Conservation (phyloP, 2,329 filamentous ascomycete genomes). For the Cladobotryum mycophilum region DNA sequence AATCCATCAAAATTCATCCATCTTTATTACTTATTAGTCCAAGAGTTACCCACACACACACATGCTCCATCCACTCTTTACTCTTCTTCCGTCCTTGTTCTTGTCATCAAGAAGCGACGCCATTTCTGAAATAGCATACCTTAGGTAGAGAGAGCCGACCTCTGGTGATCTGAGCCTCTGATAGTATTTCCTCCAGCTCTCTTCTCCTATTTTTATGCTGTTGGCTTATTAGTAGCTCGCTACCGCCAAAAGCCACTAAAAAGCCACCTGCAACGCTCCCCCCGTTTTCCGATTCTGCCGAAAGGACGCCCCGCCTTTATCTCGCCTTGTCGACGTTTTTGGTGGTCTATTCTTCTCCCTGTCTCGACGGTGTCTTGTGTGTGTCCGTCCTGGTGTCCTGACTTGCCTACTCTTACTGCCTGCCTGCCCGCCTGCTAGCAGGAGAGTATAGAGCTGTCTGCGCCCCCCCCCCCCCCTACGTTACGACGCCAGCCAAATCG, state of each 20-base stretch:
- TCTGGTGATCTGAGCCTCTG: not conserved
- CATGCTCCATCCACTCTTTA: not conserved
- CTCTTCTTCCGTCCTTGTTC: not conserved
- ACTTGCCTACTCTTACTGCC: not conserved
- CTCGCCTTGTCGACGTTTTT: too few species aligned
- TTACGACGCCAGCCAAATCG: slow-evolving; percentile 1
- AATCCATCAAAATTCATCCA: not conserved
- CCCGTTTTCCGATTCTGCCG: not conserved
- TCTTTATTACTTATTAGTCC: not conserved
- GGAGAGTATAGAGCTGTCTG: not conserved
- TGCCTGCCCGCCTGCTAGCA: not conserved
- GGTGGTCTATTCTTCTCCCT: too few species aligned
- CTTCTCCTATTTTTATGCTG: not conserved
- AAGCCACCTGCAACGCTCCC: not conserved
- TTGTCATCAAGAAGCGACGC: not conserved
- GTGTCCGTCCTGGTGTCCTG: too few species aligned
- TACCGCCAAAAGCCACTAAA: not conserved
- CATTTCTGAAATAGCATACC: not conserved
- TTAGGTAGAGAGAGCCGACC: not conserved
- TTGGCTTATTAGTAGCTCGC: too few species aligned
- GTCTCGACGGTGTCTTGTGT: too few species aligned
- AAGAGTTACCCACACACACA: not conserved
- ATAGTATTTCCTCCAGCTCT: not conserved
- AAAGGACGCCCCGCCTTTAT: not conserved
- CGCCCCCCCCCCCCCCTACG: not conserved